phyloP scores from a whole-genome alignment of 768 basidiomycete genomes.

The Lactarius trivialis region DNA sequence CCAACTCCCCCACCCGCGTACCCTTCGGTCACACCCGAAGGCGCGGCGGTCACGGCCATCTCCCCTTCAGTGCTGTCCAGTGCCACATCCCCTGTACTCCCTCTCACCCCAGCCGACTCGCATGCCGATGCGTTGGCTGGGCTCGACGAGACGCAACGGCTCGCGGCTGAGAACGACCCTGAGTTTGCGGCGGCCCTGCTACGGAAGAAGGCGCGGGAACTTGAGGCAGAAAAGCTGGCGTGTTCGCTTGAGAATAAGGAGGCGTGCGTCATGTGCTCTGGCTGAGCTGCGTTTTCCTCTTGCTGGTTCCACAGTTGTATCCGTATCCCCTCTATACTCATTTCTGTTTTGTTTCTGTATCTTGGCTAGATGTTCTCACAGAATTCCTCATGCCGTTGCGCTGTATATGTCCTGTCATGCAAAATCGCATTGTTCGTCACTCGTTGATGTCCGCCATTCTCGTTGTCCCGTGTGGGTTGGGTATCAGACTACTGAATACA shows the following conservation, averaged over 20 bases:
- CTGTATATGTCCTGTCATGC: not conserved
- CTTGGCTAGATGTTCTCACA: not conserved
- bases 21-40: slow-evolving; percentile 9
- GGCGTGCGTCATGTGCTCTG: slow-evolving; percentile 89
- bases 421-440: not conserved
- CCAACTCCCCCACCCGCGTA: not conserved
- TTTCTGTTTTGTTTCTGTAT: not conserved
- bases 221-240: slow-evolving; percentile 72
- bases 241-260: slow-evolving; percentile 94
- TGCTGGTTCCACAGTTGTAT: not conserved
- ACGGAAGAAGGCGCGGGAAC: slow-evolving; percentile 62
- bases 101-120: slow-evolving; percentile 22
- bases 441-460: too few species aligned
- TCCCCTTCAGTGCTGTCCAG: slow-evolving; percentile 21
- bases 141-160: slow-evolving; percentile 43
- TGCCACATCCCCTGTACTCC: slow-evolving; percentile 27
- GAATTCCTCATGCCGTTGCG: not conserved
- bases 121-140: slow-evolving; percentile 30
- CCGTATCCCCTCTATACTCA: not conserved
- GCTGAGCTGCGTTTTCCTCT: slow-evolving; percentile 34
- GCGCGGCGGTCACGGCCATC: not conserved
- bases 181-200: slow-evolving; percentile 77
- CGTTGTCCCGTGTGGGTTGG: too few species aligned
- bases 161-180: slow-evolving; percentile 54
- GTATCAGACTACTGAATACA: too few species aligned